These are phyloP conservation scores for Beauveria bassiana DNA, from an alignment of 2,329 filamentous ascomycete species.

Conservation along the genomic window DNA sequence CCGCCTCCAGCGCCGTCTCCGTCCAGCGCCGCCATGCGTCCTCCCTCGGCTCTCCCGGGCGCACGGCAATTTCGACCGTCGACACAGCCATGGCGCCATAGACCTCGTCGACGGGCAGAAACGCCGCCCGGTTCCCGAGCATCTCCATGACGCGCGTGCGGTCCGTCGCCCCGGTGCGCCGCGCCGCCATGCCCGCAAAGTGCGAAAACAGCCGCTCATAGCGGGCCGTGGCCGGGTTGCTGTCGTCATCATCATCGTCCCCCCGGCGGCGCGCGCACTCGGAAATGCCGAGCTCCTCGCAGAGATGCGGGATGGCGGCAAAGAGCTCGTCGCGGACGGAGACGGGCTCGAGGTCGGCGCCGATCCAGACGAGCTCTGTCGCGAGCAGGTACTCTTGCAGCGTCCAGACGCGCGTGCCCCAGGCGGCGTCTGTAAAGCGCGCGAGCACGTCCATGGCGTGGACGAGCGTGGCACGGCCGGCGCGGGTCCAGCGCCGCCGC, in stretches of 20 bases:
- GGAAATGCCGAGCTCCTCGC: neutral
- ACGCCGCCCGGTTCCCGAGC: neutral
- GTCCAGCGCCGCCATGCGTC: neutral
- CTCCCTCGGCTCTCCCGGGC: neutral
- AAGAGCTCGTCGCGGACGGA: neutral
- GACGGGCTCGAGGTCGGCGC: neutral
- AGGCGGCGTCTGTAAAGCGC: neutral
- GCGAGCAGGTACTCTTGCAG: constrained; percentile 1
- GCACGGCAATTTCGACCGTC: neutral
- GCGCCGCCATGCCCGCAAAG: constrained; percentile 1
- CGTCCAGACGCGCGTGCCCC: constrained; percentile 4
- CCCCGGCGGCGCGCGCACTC: neutral
- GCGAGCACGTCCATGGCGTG: neutral
- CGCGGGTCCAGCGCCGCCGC: neutral
- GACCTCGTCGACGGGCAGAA: constrained; percentile 3
- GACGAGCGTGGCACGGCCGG: neutral
- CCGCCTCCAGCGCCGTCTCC: neutral
- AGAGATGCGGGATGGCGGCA: neutral
- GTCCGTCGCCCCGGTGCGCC: neutral
- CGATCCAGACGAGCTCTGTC: neutral
- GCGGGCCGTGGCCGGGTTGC: neutral
- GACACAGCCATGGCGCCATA: constrained; percentile 1
- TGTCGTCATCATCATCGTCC: too few species aligned
- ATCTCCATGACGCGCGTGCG: constrained; percentile 3
- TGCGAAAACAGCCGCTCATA: constrained; percentile 3